Evolutionary conservation across 2,329 filamentous ascomycete species (phyloP), one percentile per base, ranked within the genome.

Genomic region (Colletotrichum chlorophyti): DNA sequence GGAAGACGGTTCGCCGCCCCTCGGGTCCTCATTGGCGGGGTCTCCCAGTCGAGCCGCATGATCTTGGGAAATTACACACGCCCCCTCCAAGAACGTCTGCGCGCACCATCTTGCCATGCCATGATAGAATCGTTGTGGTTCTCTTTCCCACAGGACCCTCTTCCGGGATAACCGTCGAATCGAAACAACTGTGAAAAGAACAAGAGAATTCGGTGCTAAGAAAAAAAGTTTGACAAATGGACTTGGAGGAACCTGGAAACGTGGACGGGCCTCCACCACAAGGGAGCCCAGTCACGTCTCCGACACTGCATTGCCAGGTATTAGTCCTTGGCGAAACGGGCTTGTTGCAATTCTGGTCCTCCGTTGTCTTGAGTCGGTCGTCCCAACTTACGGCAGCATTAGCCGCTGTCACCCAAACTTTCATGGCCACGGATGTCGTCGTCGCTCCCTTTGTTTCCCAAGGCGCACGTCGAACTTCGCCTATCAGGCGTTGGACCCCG

Each of bases 21-120:
- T 23, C 29, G 29, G 42, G 21, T 19, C 15, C 34, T 19, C 35
- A 45, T 37, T 32, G 51, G 43, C 55, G 51, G 55, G 51, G 55
- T 29, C 43, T 55, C 43, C 55, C 55, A 6, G 55, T 47, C 53
- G 41, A 58, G 58, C 41, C 32, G 58, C 58, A 60, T 60, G 53
- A 60, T 52, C 58, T 42, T 46, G 47, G 58, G 58, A 60, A 21
- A 60, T 60, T 60, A 23, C 37, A 49, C 54, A 58, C 42, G 50
- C 41, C 49, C 41, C 49, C 47, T 15, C 38, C 48, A 37, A 21
- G 23, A 32, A 14, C 32, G 47, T 21, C 27, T 52, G n/a, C n/a
- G n/a, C 38, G 14, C 37, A 26, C 21, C 31, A 24, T n/a, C n/a
- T n/a, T n/a, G n/a, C n/a, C 41, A 47, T 42, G 41, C 49, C 35